A percentile compares a stretch with the other conserved stretches of the same genome.
These are phyloP conservation scores for Zanthoxylum bungeanum DNA, from an alignment of 345 rosid species.

Conservation along the genomic window DNA sequence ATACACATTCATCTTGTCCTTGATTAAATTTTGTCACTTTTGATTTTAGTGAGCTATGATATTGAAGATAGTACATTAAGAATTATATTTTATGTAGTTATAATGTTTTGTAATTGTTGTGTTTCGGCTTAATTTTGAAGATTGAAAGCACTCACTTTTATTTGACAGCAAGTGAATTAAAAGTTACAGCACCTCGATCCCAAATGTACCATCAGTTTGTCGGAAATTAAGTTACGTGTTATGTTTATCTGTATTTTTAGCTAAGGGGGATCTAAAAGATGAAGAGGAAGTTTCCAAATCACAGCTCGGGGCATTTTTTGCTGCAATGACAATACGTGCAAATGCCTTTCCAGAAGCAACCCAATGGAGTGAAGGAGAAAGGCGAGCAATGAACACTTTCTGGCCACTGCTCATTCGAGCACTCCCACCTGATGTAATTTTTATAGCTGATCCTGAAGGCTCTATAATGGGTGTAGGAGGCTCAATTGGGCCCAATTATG, in stretches of 20 bases:
- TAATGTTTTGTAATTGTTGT: too few species aligned
- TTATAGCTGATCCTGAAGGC: constrained; percentile 95
- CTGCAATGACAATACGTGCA: constrained; percentile 91
- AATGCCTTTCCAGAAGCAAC: constrained; percentile 89
- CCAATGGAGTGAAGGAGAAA: constrained; percentile 96
- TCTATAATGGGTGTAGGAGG: constrained; percentile 71
- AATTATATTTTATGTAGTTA: neutral
- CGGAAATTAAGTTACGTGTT: neutral
- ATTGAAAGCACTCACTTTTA: too few species aligned
- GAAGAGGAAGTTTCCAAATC: constrained; percentile 83
- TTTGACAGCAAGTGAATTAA: too few species aligned
- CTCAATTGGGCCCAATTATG: constrained; percentile 73
- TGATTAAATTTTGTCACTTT: neutral
- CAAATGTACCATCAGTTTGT: neutral
- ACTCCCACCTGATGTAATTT: constrained; percentile 79
- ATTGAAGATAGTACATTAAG: neutral
- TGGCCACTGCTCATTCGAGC: constrained; percentile 76
- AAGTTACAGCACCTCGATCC: too few species aligned
- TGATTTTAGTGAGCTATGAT: neutral
- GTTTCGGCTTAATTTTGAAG: too few species aligned
- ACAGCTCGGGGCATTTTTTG: constrained; percentile 94
- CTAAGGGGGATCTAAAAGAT: constrained; percentile 67
- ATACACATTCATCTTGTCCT: neutral
- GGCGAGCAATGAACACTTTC: constrained; percentile 60
- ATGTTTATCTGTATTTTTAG: constrained; percentile 31